phyloP scores from a whole-genome alignment of 164 flowering plant genomes.

The Nelumbo lutea region DNA sequence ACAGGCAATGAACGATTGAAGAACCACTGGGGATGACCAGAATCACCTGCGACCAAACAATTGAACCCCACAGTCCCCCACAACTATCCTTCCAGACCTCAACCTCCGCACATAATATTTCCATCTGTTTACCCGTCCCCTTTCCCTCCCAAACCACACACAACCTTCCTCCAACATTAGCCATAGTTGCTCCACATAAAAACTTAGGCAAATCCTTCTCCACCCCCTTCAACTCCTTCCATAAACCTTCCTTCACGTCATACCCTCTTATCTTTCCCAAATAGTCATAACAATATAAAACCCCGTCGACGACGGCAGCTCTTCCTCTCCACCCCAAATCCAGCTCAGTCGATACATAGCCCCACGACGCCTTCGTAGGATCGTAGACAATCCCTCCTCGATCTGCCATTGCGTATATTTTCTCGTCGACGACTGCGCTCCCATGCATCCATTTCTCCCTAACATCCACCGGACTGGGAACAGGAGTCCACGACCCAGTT shows the following conservation, averaged over 20 bases:
- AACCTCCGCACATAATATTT: conserved; percentile 71
- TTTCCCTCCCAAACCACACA: conserved; percentile 74
- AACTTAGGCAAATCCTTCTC: conserved; percentile 64
- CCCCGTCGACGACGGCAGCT: conserved; percentile 61
- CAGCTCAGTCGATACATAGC: conserved; percentile 39
- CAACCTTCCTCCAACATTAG: conserved; percentile 65
- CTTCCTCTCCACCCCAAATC: conserved; percentile 90
- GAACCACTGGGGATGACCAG: conserved; percentile 42
- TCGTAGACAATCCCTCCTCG: conserved; percentile 69
- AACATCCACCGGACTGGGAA: conserved; percentile 45
- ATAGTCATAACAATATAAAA: conserved; percentile 78
- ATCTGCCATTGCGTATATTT: conserved; percentile 69
- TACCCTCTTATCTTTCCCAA: conserved; percentile 82
- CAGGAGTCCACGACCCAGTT: conserved; percentile 41
- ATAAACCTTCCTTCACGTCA: conserved; percentile 35
- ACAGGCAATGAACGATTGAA: conserved; percentile 55
- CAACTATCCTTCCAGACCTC: conserved; percentile 35
- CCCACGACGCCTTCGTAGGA: conserved; percentile 44
- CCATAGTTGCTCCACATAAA: conserved; percentile 79
- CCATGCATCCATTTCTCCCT: conserved; percentile 90
- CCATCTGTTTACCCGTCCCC: conserved; percentile 40
- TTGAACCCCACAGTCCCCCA: conserved; percentile 49
- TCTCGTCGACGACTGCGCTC: conserved; percentile 59
- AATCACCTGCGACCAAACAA: conserved; percentile 51
- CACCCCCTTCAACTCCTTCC: conserved; percentile 68